Base-by-base conservation (phyloP, 139 green algal genomes). In the Micractinium sp. region DNA sequence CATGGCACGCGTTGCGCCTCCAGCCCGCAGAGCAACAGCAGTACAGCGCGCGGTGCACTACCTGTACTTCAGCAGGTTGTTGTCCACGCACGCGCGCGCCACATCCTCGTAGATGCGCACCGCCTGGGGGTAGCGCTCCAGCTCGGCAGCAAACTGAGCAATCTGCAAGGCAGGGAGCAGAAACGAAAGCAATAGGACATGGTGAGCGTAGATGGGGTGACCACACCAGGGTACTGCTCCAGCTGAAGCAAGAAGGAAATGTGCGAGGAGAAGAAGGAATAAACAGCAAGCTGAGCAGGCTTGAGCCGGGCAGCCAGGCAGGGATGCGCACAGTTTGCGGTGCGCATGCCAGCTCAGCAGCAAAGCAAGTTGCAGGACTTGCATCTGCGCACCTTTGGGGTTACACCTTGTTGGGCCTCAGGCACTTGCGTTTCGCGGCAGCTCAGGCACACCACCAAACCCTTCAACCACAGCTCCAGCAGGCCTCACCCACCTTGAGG, bases 21-120 rank as follows among this genome's bases (percentile, higher is more conserved):
- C n/a, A n/a, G n/a, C n/a, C n/a, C n/a, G n/a, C n/a, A n/a, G n/a
- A n/a, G n/a, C n/a, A n/a, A n/a, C n/a, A n/a, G n/a, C n/a, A n/a
- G n/a, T n/a, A n/a, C n/a, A n/a, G n/a, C n/a, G n/a, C n/a, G n/a
- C n/a, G n/a, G n/a, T n/a, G n/a, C 47, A 5, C 47, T 78, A 90
- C 87, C 80, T 85, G 94, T 96, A 99, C 90, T 97, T 97, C 36
- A 99, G 95, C 82, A 99, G 95, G 94, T 99, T 99, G 95, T 98
- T 99, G 74, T 98, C 96, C 76, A 98, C 87, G 31, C 92, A 93
- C 0, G 90, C 81, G 16, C 89, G 86, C 2, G 95, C 96, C 41
- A 97, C 92, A 27, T 93, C 91, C 90, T 98, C 97, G 77, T 95
- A 99, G 13, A 97, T 94, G 79, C 95, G 91, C 13, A 96, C 89